A percentile compares a stretch with the other conserved stretches of the same genome.
Conservation (phyloP, 108 stramenopile genomes). For the Nannochloropsis salina region DNA sequence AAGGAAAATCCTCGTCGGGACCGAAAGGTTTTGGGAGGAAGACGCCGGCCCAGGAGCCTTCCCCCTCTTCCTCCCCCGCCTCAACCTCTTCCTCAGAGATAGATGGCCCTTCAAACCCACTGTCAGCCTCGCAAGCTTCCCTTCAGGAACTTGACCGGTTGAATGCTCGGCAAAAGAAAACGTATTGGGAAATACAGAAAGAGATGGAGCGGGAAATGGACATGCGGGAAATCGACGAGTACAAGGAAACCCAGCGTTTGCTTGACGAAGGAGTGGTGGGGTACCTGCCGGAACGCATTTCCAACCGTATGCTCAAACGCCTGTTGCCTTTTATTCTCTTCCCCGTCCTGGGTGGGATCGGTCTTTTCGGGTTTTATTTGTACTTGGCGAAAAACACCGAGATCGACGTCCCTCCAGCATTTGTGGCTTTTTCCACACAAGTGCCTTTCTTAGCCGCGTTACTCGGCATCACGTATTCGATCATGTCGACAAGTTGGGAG, state of each 20-base stretch:
- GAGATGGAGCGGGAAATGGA: slow-evolving; percentile 13
- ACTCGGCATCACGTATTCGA: slow-evolving; percentile 42
- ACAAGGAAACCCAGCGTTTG: slow-evolving; percentile 15
- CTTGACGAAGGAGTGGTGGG: background rate
- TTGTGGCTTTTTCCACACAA: slow-evolving; percentile 43
- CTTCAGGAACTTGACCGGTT: background rate
- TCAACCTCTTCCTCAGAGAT: background rate
- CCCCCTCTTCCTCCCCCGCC: background rate
- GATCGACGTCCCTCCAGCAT: background rate
- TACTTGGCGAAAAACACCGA: slow-evolving; percentile 38
- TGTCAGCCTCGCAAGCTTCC: background rate
- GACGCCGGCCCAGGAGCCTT: background rate
- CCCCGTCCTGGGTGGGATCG: slow-evolving; percentile 35
- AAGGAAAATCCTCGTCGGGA: background rate
- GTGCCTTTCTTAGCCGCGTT: slow-evolving; percentile 36
- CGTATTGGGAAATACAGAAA: background rate
- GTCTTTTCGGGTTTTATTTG: slow-evolving; percentile 30
- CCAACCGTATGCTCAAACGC: background rate
- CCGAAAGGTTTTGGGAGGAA: background rate
- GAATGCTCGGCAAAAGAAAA: background rate
- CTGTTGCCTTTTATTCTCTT: slow-evolving; percentile 37
- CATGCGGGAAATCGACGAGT: background rate
- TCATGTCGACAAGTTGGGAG: slow-evolving; percentile 43
- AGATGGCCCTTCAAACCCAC: background rate
- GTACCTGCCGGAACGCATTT: background rate